Conservation (phyloP, 495 filamentous ascomycete species). For the Aspergillus coremiiformis region DNA sequence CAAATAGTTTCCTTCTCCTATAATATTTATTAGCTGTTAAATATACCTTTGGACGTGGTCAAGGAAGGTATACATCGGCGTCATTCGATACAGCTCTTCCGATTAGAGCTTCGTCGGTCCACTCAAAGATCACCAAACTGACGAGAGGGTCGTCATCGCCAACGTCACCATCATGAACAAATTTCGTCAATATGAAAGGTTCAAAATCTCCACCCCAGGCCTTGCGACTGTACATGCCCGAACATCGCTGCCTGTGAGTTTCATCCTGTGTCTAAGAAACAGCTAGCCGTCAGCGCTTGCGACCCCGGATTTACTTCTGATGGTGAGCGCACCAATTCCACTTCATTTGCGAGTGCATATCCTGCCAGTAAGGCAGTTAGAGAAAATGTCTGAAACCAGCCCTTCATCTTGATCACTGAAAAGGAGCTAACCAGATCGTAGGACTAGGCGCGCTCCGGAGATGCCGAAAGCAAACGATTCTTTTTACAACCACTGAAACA, state of each 20-base stretch:
- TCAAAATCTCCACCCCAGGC: conserved; percentile 84
- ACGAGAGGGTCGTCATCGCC: conserved; percentile 63
- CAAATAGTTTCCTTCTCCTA: conserved; percentile 68
- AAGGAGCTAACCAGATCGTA: conserved; percentile 17
- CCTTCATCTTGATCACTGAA: conserved; percentile 42
- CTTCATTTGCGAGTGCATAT: conserved; percentile 50
- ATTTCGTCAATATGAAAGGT: conserved; percentile 81
- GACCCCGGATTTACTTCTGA: background rate
- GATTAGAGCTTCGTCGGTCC: conserved; percentile 72
- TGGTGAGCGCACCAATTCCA: conserved; percentile 50
- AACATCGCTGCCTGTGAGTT: conserved; percentile 76
- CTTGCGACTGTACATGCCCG: conserved; percentile 92
- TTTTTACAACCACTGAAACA: conserved; percentile 5
- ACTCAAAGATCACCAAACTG: conserved; percentile 90
- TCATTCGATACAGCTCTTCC: conserved; percentile 43
- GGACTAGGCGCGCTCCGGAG: conserved; percentile 18
- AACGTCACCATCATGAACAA: conserved; percentile 51
- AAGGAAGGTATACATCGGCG: conserved; percentile 23
- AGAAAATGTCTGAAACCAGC: conserved; percentile 43
- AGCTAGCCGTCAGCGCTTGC: conserved; percentile 11
- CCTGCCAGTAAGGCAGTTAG: conserved; percentile 46
- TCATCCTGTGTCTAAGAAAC: conserved; percentile 60
- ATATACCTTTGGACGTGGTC: background rate
- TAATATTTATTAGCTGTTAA: conserved; percentile 10
- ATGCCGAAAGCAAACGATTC: conserved; percentile 12